These are phyloP conservation scores for Trypanosomatidae sp. DNA, from an alignment of 208 protist genomes.

Conservation along the genomic window DNA sequence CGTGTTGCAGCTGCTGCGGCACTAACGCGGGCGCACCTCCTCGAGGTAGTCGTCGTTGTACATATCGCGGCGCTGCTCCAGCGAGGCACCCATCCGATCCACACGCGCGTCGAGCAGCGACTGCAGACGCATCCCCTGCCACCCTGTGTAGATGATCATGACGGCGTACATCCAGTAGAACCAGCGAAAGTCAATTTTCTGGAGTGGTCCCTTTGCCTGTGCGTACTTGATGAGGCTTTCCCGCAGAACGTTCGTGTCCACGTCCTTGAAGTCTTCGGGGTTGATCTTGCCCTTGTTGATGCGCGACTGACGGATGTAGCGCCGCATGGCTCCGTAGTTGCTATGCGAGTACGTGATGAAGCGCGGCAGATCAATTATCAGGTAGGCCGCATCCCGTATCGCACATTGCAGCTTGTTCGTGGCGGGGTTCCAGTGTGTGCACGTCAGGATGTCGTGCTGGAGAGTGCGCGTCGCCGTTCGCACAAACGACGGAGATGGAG, in stretches of 20 bases:
- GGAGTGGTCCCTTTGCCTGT: slow-evolving; percentile 75
- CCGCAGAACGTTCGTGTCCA: slow-evolving; percentile 82
- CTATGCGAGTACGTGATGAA: slow-evolving; percentile 78
- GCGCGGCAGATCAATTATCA: slow-evolving; percentile 64
- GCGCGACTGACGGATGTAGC: slow-evolving; percentile 74
- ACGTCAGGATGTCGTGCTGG: slow-evolving; percentile 43
- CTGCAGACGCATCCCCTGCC: slow-evolving; percentile 59
- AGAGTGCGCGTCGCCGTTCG: slow-evolving; percentile 34
- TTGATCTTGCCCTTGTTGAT: slow-evolving; percentile 85
- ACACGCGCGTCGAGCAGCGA: slow-evolving; percentile 57
- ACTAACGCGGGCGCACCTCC: slow-evolving; percentile 68
- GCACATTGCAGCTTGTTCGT: slow-evolving; percentile 69
- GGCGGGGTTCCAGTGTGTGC: slow-evolving; percentile 56
- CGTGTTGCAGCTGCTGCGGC: background rate
- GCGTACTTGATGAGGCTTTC: slow-evolving; percentile 67
- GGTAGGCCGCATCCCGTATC: slow-evolving; percentile 64
- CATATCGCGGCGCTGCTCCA: slow-evolving; percentile 67
- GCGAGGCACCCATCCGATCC: slow-evolving; percentile 54
- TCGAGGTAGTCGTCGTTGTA: slow-evolving; percentile 85
- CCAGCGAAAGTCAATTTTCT: slow-evolving; percentile 83
- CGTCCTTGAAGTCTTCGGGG: slow-evolving; percentile 78
- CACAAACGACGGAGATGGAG: slow-evolving; percentile 30
- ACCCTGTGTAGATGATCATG: slow-evolving; percentile 81
- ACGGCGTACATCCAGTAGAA: slow-evolving; percentile 88
- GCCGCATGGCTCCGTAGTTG: slow-evolving; percentile 77